A percentile compares a stretch with the other conserved stretches of the same genome.
Conservation (phyloP, 495 filamentous ascomycete genomes). For the Penicillium waksmanii region DNA sequence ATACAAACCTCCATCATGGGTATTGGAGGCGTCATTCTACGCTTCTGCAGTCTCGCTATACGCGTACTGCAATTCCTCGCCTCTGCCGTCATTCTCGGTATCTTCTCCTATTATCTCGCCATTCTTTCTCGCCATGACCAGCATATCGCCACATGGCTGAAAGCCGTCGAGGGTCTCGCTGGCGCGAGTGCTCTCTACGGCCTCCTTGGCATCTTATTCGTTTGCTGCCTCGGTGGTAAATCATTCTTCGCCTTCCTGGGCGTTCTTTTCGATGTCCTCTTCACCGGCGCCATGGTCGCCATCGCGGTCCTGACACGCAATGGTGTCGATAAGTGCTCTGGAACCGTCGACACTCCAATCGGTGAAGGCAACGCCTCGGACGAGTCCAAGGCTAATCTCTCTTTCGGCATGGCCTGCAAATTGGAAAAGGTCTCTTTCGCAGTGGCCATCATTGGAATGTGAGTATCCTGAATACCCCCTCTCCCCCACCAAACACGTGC, state of each 20-base stretch:
- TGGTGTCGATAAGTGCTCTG: constrained; percentile 64
- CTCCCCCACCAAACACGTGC: background rate
- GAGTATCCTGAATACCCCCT: constrained; percentile 40
- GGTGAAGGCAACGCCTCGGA: constrained; percentile 60
- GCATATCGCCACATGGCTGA: constrained; percentile 63
- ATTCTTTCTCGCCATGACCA: constrained; percentile 60
- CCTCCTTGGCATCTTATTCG: constrained; percentile 67
- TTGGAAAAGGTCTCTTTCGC: constrained; percentile 75
- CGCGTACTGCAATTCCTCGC: constrained; percentile 73
- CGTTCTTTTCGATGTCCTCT: constrained; percentile 73
- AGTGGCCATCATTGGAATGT: constrained; percentile 78
- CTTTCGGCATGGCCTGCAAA: constrained; percentile 62
- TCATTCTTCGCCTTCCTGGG: constrained; percentile 76
- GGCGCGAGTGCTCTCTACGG: constrained; percentile 75
- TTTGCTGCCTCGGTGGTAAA: constrained; percentile 78
- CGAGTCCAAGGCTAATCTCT: constrained; percentile 36
- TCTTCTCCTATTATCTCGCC: constrained; percentile 68
- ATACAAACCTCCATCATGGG: constrained; percentile 38
- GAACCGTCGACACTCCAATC: constrained; percentile 66
- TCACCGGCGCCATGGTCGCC: constrained; percentile 81
- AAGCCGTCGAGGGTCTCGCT: constrained; percentile 81
- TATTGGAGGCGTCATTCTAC: constrained; percentile 61
- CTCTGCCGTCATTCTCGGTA: constrained; percentile 71
- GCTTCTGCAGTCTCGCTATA: constrained; percentile 63
- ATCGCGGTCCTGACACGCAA: constrained; percentile 70